Evolutionary conservation across 2,329 filamentous ascomycete genomes (phyloP), one percentile per base, ranked within the genome.

Genomic region (Alternaria ethzedia): DNA sequence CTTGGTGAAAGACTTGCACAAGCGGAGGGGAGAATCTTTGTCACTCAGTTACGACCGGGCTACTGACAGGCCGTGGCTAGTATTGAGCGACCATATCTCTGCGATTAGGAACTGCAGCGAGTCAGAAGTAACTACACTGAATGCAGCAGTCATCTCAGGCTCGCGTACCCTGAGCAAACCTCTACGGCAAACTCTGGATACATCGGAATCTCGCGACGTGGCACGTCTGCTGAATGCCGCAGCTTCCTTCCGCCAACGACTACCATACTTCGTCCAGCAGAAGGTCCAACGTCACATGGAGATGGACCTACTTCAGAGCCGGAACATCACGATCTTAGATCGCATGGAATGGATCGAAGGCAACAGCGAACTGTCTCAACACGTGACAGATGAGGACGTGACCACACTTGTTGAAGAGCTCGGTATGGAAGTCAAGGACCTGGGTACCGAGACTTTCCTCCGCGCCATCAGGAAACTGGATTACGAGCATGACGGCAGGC

Each of bases 1-100:
- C 30, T 86, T 98, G 17, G 86, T 97, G 17, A 86, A 92, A 12
- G 94, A 97, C 76, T 83, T 99, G 44, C 94, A 98, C 76, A 94
- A 91, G 73, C 90, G 93, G 73, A 87, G 94, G 73, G 91, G 91
- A 17, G 94, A 97, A 74, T 90, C 92, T 0, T 81, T 98, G 47
- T 90, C 92, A 2, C 83, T 98, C 47, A 88, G 90, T 0, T 89
- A 92, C 59, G 96, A 98, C 73, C 79, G 86, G 1, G 85, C 87
- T 51, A 85, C 86, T 10, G 89, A 90, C 54, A 87, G 94, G 82
- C 88, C 93, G 2, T 97, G 94, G 93, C 86, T 96, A 50, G 86
- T 97, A 5, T 91, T 93, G 72, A 89, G 94, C 1, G 94, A 97
- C 79, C 89, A 91, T 30, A 84, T 96, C 52, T 91, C 92, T 5